These are phyloP conservation scores for Lachnellula occidentalis DNA, from an alignment of 2,329 filamentous ascomycete genomes.

Conservation along the genomic window DNA sequence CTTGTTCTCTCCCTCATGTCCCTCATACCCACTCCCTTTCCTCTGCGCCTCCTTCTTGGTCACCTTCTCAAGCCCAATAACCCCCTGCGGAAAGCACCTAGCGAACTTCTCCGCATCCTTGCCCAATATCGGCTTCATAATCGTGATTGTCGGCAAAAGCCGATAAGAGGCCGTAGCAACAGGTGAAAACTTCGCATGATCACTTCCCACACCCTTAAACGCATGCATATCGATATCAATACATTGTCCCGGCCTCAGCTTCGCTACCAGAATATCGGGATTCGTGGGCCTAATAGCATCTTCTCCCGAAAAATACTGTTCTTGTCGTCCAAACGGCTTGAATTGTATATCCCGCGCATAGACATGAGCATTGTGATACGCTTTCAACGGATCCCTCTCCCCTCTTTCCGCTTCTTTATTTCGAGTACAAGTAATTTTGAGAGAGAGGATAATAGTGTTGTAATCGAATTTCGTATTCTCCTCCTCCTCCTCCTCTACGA, in stretches of 20 bases:
- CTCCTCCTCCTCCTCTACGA: constrained; percentile 53
- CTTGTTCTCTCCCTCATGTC: constrained; percentile 72
- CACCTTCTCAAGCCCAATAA: constrained; percentile 74
- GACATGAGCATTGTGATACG: constrained; percentile 80
- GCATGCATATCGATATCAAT: constrained; percentile 88
- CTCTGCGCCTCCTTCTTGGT: constrained; percentile 58
- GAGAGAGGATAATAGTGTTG: constrained; percentile 77
- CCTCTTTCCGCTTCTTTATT: constrained; percentile 65
- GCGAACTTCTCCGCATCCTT: constrained; percentile 84
- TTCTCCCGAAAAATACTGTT: constrained; percentile 60
- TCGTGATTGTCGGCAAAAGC: constrained; percentile 81
- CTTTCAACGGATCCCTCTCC: constrained; percentile 75
- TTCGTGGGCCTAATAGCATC: constrained; percentile 71
- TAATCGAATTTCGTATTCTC: constrained; percentile 61
- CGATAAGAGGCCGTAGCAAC: constrained; percentile 93
- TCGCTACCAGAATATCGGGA: constrained; percentile 90
- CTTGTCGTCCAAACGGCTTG: constrained; percentile 68
- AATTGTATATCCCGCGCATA: constrained; percentile 77
- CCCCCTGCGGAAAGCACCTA: constrained; percentile 81
- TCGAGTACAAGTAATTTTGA: constrained; percentile 75
- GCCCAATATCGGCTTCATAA: constrained; percentile 77
- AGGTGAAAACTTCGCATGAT: constrained; percentile 96
- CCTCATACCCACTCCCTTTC: constrained; percentile 61
- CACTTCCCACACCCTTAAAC: constrained; percentile 86
- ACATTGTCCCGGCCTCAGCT: constrained; percentile 84